These are phyloP conservation scores for Glomus cerebriforme DNA, from an alignment of 192 early-diverging fungal species.

Conservation along the genomic window DNA sequence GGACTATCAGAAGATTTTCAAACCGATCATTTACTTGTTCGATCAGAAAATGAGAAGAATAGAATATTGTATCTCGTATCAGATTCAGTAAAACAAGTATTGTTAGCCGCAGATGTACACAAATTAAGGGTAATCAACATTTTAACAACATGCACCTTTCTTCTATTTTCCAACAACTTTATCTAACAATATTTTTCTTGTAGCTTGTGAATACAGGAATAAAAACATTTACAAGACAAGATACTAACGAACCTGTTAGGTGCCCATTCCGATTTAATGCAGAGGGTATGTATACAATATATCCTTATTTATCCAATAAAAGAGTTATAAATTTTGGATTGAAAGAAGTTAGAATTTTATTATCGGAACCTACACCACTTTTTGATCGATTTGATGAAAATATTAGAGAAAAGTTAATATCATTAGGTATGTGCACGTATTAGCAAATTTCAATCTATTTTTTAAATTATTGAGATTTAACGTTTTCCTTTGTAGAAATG, in stretches of 20 bases:
- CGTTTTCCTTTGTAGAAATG: background rate
- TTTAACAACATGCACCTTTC: background rate
- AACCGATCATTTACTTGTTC: conserved; percentile 81
- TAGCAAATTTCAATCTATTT: background rate
- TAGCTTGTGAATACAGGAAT: conserved; percentile 95
- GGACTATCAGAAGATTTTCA: conserved; percentile 78
- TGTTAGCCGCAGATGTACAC: conserved; percentile 60
- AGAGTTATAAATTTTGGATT: conserved; percentile 50
- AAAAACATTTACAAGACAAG: conserved; percentile 79
- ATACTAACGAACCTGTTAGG: conserved; percentile 50
- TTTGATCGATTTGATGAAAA: conserved; percentile 37
- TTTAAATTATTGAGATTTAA: background rate
- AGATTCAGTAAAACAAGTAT: conserved; percentile 71
- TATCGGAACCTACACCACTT: conserved; percentile 52
- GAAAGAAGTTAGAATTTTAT: conserved; percentile 50
- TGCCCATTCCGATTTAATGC: conserved; percentile 69
- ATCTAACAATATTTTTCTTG: background rate
- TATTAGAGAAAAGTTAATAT: background rate
- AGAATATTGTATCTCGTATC: conserved; percentile 87
- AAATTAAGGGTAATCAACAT: conserved; percentile 53
- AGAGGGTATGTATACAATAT: conserved; percentile 68
- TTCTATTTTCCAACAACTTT: background rate
- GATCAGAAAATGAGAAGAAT: conserved; percentile 70
- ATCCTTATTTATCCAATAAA: conserved; percentile 49
- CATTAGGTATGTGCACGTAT: conserved; percentile 5